A percentile compares a stretch with the other conserved stretches of the same genome.
Conservation (phyloP, 1,139 yeast genomes). For the Taphrina pruni region DNA sequence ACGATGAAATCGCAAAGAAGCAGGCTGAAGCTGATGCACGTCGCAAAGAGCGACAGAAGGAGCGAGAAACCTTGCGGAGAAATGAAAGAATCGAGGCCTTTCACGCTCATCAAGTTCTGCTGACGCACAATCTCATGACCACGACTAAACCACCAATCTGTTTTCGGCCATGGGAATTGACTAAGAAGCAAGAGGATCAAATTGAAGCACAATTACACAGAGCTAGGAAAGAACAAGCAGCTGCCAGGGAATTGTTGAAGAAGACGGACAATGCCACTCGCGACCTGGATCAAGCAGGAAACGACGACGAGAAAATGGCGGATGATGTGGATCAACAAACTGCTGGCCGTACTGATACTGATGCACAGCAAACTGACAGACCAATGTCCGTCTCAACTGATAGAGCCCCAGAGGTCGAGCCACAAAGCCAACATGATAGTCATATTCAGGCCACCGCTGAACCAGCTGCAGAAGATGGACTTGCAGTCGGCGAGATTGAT, state of each 20-base stretch:
- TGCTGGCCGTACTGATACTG: too few species aligned
- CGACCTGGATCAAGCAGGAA: background rate
- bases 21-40: conserved; percentile 1
- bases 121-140: conserved; percentile 14
- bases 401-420: background rate
- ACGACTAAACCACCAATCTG: conserved; percentile 7
- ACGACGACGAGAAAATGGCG: background rate
- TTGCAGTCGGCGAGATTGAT: background rate
- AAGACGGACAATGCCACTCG: background rate
- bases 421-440: background rate
- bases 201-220: conserved; percentile 9
- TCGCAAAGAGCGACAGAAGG: background rate
- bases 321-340: background rate
- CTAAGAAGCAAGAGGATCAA: conserved; percentile 10
- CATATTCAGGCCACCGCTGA: background rate
- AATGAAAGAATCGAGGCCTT: background rate
- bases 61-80: background rate
- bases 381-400: too few species aligned
- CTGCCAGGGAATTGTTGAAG: background rate
- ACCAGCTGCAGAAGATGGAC: conserved; percentile 12
- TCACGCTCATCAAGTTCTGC: conserved; percentile 17
- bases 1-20: conserved; percentile 13
- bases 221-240: conserved; percentile 19
- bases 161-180: conserved; percentile 26
- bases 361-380: too few species aligned